Evolutionary conservation across 2,329 filamentous ascomycete species (phyloP).

Genomic region (Atkinsonella texensis): DNA sequence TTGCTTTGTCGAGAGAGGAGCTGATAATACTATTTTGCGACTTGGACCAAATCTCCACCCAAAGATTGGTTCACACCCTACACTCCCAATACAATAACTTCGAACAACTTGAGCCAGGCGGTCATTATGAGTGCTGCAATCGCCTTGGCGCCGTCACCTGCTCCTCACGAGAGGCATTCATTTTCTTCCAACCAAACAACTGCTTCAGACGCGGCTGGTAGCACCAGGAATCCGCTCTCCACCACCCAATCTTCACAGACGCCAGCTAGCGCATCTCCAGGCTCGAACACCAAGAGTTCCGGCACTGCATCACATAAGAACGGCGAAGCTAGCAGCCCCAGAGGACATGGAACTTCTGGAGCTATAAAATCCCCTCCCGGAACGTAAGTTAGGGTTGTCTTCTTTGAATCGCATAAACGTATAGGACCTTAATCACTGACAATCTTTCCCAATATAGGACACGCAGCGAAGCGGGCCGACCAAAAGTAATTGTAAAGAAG

Average conservation of each 20-base stretch:
- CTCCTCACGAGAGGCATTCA: slow-evolving; percentile 51
- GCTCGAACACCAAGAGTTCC: slow-evolving; percentile 18
- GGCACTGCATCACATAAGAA: slow-evolving; percentile 34
- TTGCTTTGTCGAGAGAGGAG: not conserved
- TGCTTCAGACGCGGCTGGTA: slow-evolving; percentile 3
- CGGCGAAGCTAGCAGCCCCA: slow-evolving; percentile 43
- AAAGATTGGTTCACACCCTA: not conserved
- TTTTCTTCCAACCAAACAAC: slow-evolving; percentile 35
- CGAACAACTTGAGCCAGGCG: not conserved
- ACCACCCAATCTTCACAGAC: slow-evolving; percentile 34
- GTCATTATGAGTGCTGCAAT: slow-evolving; percentile 54
- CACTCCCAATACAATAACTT: not conserved
- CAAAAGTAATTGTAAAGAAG: slow-evolving; percentile 92
- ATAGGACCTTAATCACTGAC: not conserved
- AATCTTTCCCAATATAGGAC: slow-evolving; percentile 17
- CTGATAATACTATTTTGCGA: not conserved
- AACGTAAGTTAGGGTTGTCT: slow-evolving; percentile 35
- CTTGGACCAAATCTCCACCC: not conserved
- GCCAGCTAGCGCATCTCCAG: slow-evolving; percentile 21
- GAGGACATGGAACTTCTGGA: slow-evolving; percentile 21
- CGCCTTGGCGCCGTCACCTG: slow-evolving; percentile 56
- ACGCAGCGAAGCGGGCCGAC: slow-evolving; percentile 35
- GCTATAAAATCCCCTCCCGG: slow-evolving; percentile 44
- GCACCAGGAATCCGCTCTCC: not conserved
- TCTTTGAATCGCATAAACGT: too few species aligned